Percentiles rank a stretch among this genome's conserved stretches.
These are phyloP conservation scores for Fonsecaea pedrosoi DNA, from an alignment of 2,329 filamentous ascomycete species.

Conservation along the genomic window DNA sequence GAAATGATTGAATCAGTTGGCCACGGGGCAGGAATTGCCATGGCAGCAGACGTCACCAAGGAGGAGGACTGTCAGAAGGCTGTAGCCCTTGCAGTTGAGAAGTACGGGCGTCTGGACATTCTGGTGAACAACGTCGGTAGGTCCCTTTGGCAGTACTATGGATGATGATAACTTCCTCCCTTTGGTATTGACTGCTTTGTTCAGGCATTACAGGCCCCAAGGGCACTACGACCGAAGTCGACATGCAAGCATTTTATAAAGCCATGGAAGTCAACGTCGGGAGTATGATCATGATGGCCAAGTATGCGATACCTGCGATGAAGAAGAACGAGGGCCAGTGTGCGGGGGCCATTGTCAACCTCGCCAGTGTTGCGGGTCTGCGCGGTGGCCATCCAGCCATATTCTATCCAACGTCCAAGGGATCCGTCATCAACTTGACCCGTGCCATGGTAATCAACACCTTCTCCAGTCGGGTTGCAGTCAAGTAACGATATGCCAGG, in stretches of 20 bases:
- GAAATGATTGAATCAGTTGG: conserved; percentile 55
- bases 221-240: conserved; percentile 66
- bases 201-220: conserved; percentile 57
- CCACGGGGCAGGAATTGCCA: conserved; percentile 50
- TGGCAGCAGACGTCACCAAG: conserved; percentile 61
- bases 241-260: conserved; percentile 63
- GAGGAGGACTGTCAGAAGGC: conserved; percentile 58
- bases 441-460: conserved; percentile 52
- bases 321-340: conserved; percentile 55
- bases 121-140: conserved; percentile 63
- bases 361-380: conserved; percentile 67
- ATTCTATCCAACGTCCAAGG: conserved; percentile 61
- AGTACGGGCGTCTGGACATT: conserved; percentile 52
- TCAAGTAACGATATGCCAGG: conserved; percentile 33
- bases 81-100: conserved; percentile 50
- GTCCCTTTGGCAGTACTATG: neutral
- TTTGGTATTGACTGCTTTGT: neutral
- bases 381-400: conserved; percentile 60
- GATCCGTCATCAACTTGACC: conserved; percentile 63
- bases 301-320: conserved; percentile 68
- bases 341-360: conserved; percentile 60
- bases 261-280: conserved; percentile 68
- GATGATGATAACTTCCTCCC: too few relatives aligned
- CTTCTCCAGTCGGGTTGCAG: too few relatives aligned
- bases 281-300: conserved; percentile 70